These are phyloP conservation scores for Trypanosomatidae sp. DNA, from an alignment of 208 protist species.

Conservation along the genomic window DNA sequence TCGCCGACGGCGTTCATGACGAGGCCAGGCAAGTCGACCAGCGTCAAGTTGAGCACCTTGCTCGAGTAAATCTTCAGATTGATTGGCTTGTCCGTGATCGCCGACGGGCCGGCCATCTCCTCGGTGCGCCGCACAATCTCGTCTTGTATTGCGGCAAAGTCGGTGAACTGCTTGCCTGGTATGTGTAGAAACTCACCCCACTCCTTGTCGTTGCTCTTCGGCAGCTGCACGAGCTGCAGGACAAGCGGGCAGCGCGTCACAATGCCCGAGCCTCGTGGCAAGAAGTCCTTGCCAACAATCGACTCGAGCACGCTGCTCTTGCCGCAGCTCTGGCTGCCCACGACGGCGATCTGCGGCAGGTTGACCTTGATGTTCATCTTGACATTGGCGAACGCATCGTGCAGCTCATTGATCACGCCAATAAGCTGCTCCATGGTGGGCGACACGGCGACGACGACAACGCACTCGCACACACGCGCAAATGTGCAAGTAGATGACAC, in stretches of 20 bases:
- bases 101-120: conserved; percentile 88
- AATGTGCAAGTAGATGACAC: too few relatives aligned
- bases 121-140: conserved; percentile 96
- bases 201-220: conserved; percentile 31
- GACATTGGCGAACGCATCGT: conserved; percentile 90
- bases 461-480: too few relatives aligned
- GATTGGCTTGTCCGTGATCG: conserved; percentile 95
- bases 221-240: conserved; percentile 94
- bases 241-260: conserved; percentile 98
- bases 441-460: too few relatives aligned
- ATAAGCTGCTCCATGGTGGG: conserved; percentile 94
- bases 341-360: conserved; percentile 98
- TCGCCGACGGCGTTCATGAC: conserved; percentile 98
- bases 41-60: conserved; percentile 96
- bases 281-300: conserved; percentile 98
- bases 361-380: conserved; percentile 91
- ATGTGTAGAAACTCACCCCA: conserved; percentile 87
- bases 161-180: conserved; percentile 84
- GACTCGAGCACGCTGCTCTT: conserved; percentile 99
- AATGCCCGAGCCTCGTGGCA: conserved; percentile 98
- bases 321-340: conserved; percentile 94
- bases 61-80: conserved; percentile 93
- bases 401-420: conserved; percentile 95
- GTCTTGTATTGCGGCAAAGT: conserved; percentile 94
- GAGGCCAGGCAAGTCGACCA: conserved; percentile 99